Evolutionary conservation across 495 filamentous ascomycete genomes (phyloP).

Genomic region (Neurospora tetrasperma): DNA sequence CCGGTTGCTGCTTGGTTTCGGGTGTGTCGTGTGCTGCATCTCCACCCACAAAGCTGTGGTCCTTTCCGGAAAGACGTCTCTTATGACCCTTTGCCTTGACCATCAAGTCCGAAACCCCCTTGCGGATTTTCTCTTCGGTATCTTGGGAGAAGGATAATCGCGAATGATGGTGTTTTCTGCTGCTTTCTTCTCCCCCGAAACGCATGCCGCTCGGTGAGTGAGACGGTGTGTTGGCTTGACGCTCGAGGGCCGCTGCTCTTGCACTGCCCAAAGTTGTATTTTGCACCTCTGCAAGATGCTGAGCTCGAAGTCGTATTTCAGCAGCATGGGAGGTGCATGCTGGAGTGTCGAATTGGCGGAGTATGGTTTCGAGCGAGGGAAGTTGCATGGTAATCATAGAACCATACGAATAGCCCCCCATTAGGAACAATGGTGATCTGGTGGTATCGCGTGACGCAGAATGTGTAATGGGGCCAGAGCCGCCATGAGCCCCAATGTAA

Average conservation of each 20-base stretch:
- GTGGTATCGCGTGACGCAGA: slow-evolving; percentile 1
- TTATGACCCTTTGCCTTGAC: slow-evolving; percentile 23
- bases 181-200: slow-evolving; percentile 31
- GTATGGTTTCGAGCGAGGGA: slow-evolving; percentile 48
- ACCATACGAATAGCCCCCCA: slow-evolving; percentile 89
- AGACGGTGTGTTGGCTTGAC: slow-evolving; percentile 14
- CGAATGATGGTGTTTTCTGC: slow-evolving; percentile 21
- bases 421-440: slow-evolving; percentile 34
- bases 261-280: slow-evolving; percentile 26
- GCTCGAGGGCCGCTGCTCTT: slow-evolving; percentile 13
- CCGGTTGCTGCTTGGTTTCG: slow-evolving; percentile 7
- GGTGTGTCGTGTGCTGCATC: neutral
- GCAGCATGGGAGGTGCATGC: slow-evolving; percentile 42
- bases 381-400: slow-evolving; percentile 67
- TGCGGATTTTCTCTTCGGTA: slow-evolving; percentile 28
- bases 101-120: slow-evolving; percentile 30
- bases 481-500: neutral
- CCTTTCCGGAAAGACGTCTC: slow-evolving; percentile 2
- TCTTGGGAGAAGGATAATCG: slow-evolving; percentile 17
- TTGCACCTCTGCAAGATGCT: slow-evolving; percentile 47
- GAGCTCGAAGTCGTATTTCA: slow-evolving; percentile 58
- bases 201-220: slow-evolving; percentile 25
- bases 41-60: neutral
- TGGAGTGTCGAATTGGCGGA: slow-evolving; percentile 46
- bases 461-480: neutral